Evolutionary conservation across 805 yeast genomes (phyloP).

Genomic region (Suhomyces sp.): DNA sequence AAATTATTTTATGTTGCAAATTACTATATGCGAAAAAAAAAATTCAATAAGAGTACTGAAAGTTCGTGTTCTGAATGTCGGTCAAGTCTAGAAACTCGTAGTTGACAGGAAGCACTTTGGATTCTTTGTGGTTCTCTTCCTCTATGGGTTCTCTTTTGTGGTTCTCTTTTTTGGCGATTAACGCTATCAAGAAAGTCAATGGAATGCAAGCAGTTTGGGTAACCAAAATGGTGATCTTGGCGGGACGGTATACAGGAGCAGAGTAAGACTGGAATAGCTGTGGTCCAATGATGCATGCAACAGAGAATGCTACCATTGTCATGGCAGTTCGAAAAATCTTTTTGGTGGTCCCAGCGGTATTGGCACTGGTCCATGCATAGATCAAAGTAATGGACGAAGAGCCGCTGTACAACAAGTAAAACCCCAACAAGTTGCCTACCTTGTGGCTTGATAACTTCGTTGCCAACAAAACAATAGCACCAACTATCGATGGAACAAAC

Average conservation of each 20-base stretch:
- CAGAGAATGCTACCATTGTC: conserved; percentile 61
- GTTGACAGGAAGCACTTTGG: conserved; percentile 27
- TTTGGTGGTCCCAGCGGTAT: conserved; percentile 75
- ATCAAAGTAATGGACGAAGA: conserved; percentile 56
- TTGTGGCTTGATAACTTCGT: conserved; percentile 21
- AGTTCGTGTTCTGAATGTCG: conserved; percentile 54
- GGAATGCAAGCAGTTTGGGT: conserved; percentile 49
- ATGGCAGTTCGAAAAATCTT: conserved; percentile 58
- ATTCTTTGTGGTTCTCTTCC: conserved; percentile 53
- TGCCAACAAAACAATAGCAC: conserved; percentile 42
- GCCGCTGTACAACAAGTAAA: conserved; percentile 53
- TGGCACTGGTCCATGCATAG: conserved; percentile 60
- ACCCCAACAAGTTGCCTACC: conserved; percentile 47
- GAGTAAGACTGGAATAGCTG: conserved; percentile 57
- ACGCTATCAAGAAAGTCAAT: conserved; percentile 40
- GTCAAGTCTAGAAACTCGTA: conserved; percentile 56
- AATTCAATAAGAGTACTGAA: conserved; percentile 48
- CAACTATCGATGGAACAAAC: conserved; percentile 33
- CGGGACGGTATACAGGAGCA: conserved; percentile 56
- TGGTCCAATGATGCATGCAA: conserved; percentile 66
- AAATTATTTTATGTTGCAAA: neutral
- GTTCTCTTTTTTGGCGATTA: conserved; percentile 49
- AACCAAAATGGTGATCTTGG: conserved; percentile 54
- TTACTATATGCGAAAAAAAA: neutral
- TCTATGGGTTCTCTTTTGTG: conserved; percentile 41